Percentiles rank a stretch among this genome's conserved stretches.
Conservation (phyloP, 306 rosid genomes). For the Vicia villosa region DNA sequence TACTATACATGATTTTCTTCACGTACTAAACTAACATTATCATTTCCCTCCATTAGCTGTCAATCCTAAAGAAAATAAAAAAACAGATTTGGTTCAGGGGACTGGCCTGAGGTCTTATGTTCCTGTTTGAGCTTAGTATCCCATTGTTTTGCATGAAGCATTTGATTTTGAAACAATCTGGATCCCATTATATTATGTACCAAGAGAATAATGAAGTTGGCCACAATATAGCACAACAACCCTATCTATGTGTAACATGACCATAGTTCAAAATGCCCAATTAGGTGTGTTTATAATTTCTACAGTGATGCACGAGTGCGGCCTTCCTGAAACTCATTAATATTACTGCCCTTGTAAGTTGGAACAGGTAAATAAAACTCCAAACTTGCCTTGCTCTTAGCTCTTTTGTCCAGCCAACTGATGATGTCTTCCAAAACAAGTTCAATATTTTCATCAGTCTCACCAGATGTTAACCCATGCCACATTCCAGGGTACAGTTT, state of each 20-base stretch:
- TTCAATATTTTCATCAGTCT: slow-evolving; percentile 71
- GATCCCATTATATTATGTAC: not conserved
- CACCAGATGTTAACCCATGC: slow-evolving; percentile 81
- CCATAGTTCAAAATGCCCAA: not conserved
- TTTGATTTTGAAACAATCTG: slow-evolving; percentile 8
- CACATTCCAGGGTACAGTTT: slow-evolving; percentile 85
- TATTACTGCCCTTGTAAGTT: not conserved
- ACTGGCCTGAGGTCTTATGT: not conserved
- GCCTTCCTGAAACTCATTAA: slow-evolving; percentile 54
- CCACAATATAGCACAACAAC: not conserved
- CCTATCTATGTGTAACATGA: not conserved
- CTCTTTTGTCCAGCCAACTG: slow-evolving; percentile 60
- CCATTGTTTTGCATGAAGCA: not conserved
- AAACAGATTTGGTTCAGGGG: not conserved
- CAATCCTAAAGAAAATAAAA: not conserved
- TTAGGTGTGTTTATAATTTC: not conserved
- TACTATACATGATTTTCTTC: not conserved
- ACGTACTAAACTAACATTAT: not conserved
- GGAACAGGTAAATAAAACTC: slow-evolving; percentile 25
- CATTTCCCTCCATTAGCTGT: not conserved
- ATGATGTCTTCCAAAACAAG: slow-evolving; percentile 70
- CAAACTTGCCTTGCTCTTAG: not conserved
- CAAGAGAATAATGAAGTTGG: not conserved
- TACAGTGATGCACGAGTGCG: slow-evolving; percentile 54
- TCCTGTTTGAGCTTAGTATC: not conserved